Conservation (phyloP, 805 yeast species). For the Blastobotrys peoriensis region DNA sequence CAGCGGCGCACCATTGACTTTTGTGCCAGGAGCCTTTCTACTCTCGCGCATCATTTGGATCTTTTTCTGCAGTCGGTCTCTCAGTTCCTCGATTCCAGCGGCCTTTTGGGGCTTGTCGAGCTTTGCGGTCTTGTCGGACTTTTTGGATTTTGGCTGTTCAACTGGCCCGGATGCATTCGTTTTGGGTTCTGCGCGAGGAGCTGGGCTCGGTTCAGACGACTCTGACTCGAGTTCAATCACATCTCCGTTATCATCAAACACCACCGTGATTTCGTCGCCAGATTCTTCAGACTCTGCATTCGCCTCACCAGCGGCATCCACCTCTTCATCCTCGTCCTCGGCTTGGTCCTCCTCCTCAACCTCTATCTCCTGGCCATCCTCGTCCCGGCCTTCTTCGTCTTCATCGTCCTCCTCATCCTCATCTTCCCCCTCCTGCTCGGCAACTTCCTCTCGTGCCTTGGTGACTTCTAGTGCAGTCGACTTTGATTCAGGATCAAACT, state of each 20-base stretch:
- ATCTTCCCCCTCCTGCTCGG: constrained; percentile 30
- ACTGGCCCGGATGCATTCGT: constrained; percentile 16
- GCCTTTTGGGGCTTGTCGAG: constrained; percentile 13
- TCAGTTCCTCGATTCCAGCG: constrained; percentile 53
- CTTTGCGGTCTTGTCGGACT: not conserved
- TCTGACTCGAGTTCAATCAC: constrained; percentile 18
- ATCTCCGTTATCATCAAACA: constrained; percentile 30
- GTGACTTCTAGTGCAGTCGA: constrained; percentile 33
- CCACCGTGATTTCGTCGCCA: constrained; percentile 6
- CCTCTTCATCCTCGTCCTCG: not conserved
- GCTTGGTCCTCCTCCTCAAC: constrained; percentile 16
- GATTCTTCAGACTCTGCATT: constrained; percentile 14
- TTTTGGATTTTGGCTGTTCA: constrained; percentile 9
- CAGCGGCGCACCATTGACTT: constrained; percentile 71
- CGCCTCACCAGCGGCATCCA: constrained; percentile 13
- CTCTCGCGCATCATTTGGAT: constrained; percentile 65
- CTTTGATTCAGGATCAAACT: constrained; percentile 57
- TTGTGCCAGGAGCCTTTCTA: constrained; percentile 89
- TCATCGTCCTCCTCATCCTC: constrained; percentile 21
- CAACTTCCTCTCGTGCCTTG: constrained; percentile 23
- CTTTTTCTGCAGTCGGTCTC: constrained; percentile 71
- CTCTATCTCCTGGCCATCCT: constrained; percentile 13
- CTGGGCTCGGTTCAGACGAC: not conserved
- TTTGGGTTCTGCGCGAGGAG: constrained; percentile 14
- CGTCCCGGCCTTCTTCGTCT: constrained; percentile 27